Evolutionary conservation across 164 flowering plant genomes (phyloP).

Genomic region (Nymphaea colorata): DNA sequence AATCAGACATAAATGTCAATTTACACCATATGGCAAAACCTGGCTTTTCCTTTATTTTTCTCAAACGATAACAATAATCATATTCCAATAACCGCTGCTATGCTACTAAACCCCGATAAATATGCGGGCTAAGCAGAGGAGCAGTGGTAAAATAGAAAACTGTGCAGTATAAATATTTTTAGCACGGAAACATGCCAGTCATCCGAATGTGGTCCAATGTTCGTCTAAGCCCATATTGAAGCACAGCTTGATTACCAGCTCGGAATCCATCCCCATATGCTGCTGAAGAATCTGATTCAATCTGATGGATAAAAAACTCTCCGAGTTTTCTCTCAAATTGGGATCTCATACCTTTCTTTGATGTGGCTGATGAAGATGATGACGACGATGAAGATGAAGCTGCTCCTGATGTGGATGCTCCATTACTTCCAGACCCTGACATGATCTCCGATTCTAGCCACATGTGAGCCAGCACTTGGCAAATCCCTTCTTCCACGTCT

Average conservation of each 20-base stretch:
- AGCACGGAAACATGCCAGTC: slow-evolving; percentile 67
- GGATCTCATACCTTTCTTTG: slow-evolving; percentile 35
- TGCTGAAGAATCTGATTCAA: slow-evolving; percentile 74
- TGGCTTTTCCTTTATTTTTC: neutral
- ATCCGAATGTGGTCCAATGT: slow-evolving; percentile 70
- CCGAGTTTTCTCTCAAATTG: slow-evolving; percentile 78
- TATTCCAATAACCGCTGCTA: neutral
- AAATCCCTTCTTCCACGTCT: slow-evolving; percentile 93
- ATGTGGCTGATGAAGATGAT: slow-evolving; percentile 25
- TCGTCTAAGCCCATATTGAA: slow-evolving; percentile 50
- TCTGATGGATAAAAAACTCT: slow-evolving; percentile 84
- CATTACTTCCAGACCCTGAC: slow-evolving; percentile 34
- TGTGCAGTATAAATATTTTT: neutral
- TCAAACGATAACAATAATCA: neutral
- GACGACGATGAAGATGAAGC: slow-evolving; percentile 18
- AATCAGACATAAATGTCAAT: no score
- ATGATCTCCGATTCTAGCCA: slow-evolving; percentile 67
- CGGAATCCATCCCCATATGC: slow-evolving; percentile 91
- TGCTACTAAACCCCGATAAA: slow-evolving; percentile 12
- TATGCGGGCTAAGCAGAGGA: slow-evolving; percentile 7
- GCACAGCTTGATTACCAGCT: slow-evolving; percentile 62
- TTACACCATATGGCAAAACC: neutral
- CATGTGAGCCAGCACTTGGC: slow-evolving; percentile 92
- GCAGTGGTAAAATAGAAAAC: neutral
- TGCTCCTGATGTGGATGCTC: slow-evolving; percentile 33